Evolutionary conservation across 371 early-diverging fungal genomes (phyloP), one percentile per base, ranked within the genome.

Genomic region (Mucor lusitanicus): DNA sequence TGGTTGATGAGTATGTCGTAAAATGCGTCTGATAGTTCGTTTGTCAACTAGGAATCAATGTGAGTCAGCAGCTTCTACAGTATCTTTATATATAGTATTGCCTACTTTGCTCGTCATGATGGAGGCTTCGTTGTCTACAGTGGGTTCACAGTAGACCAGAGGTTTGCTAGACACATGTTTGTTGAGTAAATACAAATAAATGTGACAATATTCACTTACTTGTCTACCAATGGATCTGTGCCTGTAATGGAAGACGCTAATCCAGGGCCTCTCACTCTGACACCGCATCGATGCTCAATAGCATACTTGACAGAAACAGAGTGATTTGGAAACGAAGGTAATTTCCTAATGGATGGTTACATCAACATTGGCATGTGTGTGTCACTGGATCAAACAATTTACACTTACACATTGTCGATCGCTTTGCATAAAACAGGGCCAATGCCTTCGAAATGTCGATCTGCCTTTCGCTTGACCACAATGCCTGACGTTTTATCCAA

Each of bases 181-280:
- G 13, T 42, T 35, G 12, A 12, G 28, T 42, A 55, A 42, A 35
- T 44, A 3, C 15, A 54, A 28, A 3, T 17, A 2, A 1, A 19
- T 30, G 3, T 9, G 39, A 15, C 25, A 42, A 6, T 32, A 33
- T 32, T n/a, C n/a, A 12, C 61, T 65, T 74, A 82, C 80, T 74
- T 74, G 74, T 86, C 86, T 68, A 84, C 82, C 7, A 85, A 59
- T 4, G 86, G 86, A 68, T 86, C 86, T 9, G 86, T 86, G 46
- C 86, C 86, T 9, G 82, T 85, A 39, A 85, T 86, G 3, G 67
- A 59, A 65, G 82, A 80, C 3, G 79, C 74, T 15, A 86, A 48
- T 17, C 64, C 48, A 0, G 84, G 84, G 1, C 86, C 86, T n/a
- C 83, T 75, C 13, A 85, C 77, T 40, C 85, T 67, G 7, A 83